phyloP scores from a whole-genome alignment of 2,329 filamentous ascomycete species.

The Lecanicillium sp. region DNA sequence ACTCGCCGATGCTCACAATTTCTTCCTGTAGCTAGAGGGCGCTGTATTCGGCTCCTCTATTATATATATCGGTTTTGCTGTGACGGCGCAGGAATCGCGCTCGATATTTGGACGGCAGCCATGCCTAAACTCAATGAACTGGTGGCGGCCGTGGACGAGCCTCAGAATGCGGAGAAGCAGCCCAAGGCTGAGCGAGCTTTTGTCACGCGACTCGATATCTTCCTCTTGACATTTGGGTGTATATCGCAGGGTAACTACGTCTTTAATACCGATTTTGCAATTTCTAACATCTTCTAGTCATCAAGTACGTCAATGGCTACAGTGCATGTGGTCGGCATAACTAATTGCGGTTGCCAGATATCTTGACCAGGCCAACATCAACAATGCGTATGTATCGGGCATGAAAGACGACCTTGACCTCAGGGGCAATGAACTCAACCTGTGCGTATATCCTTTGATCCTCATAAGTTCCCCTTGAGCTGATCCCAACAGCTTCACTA shows the following conservation, averaged over 20 bases:
- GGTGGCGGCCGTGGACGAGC: slow-evolving; percentile 2
- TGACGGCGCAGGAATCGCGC: not conserved
- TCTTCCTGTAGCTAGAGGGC: not conserved
- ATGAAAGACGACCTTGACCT: slow-evolving; percentile 22
- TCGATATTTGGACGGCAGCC: not conserved
- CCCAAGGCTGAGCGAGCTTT: slow-evolving; percentile 11
- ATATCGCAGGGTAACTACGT: slow-evolving; percentile 16
- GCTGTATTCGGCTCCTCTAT: no score
- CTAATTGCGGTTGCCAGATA: no score
- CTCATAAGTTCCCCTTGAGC: not conserved
- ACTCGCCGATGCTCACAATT: not conserved
- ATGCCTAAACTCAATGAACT: slow-evolving; percentile 9
- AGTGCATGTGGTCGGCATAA: no score
- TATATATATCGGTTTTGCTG: no score
- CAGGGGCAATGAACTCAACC: slow-evolving; percentile 14
- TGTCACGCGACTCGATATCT: slow-evolving; percentile 15
- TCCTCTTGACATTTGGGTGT: slow-evolving; percentile 18
- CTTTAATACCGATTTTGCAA: not conserved
- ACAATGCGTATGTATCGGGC: slow-evolving; percentile 23
- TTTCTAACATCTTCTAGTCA: slow-evolving; percentile 14
- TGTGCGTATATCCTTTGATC: slow-evolving; percentile 7
- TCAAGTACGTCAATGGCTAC: slow-evolving; percentile 18
- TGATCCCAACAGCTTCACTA: slow-evolving; percentile 28
- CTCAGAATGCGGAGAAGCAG: slow-evolving; percentile 5
- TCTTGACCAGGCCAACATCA: slow-evolving; percentile 23